Conservation (phyloP, 2,329 filamentous ascomycete species). For the Fusarium sambucinum region DNA sequence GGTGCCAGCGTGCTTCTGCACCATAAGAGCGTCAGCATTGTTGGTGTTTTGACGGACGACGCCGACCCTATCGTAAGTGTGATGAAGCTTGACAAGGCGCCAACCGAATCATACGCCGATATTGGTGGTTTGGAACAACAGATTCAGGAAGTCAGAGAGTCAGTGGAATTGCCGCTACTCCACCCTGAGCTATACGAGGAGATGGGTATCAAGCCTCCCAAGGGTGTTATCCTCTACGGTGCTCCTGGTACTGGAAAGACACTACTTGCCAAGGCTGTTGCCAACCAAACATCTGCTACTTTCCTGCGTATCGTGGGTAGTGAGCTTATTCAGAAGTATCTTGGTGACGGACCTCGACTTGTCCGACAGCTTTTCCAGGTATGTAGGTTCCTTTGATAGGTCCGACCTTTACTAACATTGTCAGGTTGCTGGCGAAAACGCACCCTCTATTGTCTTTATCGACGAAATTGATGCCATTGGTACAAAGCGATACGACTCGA, state of each 20-base stretch:
- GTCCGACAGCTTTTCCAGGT: constrained; percentile 96
- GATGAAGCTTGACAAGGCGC: constrained; percentile 99
- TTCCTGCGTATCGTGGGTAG: constrained; percentile 97
- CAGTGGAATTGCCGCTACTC: constrained; percentile 92
- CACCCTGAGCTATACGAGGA: constrained; percentile 99
- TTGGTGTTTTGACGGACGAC: constrained; percentile 96
- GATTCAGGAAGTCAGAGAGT: constrained; percentile 98
- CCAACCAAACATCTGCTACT: constrained; percentile 98
- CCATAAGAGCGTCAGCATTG: constrained; percentile 97
- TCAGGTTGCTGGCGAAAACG: constrained; percentile 92
- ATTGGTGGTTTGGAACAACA: constrained; percentile 96
- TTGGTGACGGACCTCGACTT: constrained; percentile 93
- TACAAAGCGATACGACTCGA: constrained; percentile 98
- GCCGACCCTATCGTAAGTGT: constrained; percentile 95
- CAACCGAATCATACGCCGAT: constrained; percentile 97
- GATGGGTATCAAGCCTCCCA: constrained; percentile 99
- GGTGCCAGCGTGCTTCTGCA: constrained; percentile 95
- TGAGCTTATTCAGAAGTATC: constrained; percentile 98
- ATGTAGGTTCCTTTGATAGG: constrained; percentile 41
- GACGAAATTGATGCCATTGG: constrained; percentile 99
- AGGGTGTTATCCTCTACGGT: constrained; percentile 99
- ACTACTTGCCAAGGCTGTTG: constrained; percentile 93
- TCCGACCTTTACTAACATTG: constrained; percentile 13
- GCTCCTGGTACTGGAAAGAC: constrained; percentile 98
- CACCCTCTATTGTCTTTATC: constrained; percentile 97